Conservation (phyloP, 169 alveolate species). For the Hepatocystis sp. region DNA sequence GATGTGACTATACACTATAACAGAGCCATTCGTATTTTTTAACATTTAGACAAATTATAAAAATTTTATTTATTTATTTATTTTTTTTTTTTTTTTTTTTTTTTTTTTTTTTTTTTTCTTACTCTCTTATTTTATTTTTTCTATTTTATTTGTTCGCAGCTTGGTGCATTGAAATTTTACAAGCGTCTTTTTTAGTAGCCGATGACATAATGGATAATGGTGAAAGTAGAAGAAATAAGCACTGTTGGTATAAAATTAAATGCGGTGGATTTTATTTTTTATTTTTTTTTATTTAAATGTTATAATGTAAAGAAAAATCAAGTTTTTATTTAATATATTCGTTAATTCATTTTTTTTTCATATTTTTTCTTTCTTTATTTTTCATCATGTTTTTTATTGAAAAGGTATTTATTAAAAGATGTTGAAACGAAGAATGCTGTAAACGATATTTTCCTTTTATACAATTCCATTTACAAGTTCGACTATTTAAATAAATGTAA, state of each 20-base stretch:
- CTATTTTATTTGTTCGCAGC: too few relatives aligned
- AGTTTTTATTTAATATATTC: background rate
- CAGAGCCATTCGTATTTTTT: too few relatives aligned
- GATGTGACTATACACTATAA: background rate
- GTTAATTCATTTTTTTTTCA: background rate
- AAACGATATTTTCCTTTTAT: constrained; percentile 82
- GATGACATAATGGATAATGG: constrained; percentile 88
- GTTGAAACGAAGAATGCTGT: constrained; percentile 84
- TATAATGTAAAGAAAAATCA: too few relatives aligned
- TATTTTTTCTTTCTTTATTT: constrained; percentile 1
- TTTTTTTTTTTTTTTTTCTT: background rate
- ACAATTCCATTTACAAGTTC: constrained; percentile 82
- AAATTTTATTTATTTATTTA: too few relatives aligned
- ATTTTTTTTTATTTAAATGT: too few relatives aligned
- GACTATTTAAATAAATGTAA: background rate
- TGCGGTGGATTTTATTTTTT: too few relatives aligned
- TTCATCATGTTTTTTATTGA: background rate
- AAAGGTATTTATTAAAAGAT: constrained; percentile 84
- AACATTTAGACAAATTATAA: too few relatives aligned
- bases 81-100: background rate
- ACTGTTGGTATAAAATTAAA: constrained; percentile 87
- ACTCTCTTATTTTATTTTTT: too few relatives aligned
- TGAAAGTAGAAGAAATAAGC: constrained; percentile 79
- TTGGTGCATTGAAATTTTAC: constrained; percentile 87
- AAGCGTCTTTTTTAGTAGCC: constrained; percentile 85